phyloP scores from a whole-genome alignment of 208 protist genomes.

The Acanthamoeba divionensis region DNA sequence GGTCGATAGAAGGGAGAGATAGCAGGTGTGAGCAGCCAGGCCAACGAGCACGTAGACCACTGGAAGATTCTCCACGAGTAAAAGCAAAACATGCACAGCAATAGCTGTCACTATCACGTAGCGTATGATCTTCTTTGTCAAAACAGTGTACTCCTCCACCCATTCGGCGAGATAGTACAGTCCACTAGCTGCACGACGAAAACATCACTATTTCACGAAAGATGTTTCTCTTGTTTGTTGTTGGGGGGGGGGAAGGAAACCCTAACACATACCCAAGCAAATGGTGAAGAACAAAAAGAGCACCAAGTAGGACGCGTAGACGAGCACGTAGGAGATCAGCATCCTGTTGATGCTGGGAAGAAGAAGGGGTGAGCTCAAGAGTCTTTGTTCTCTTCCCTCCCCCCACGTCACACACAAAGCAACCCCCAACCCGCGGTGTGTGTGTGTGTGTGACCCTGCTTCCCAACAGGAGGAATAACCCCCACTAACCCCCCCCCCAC shows the following conservation, averaged over 20 bases:
- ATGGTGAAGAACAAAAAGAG: slow-evolving; percentile 2
- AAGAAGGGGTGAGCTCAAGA: no score
- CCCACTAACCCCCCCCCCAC: no score
- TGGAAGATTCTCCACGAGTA: slow-evolving; percentile 41
- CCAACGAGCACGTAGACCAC: neutral
- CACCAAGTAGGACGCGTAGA: neutral
- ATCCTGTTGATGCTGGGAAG: no score
- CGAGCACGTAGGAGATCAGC: slow-evolving; percentile 8
- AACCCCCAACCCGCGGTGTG: no score
- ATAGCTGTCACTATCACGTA: neutral
- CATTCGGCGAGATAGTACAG: slow-evolving; percentile 64
- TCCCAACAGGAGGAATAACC: no score
- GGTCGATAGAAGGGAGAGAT: slow-evolving; percentile 28
- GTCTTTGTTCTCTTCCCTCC: no score
- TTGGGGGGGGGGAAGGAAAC: neutral
- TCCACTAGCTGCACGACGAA: slow-evolving; percentile 34
- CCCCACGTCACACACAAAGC: no score
- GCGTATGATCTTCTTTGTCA: slow-evolving; percentile 53
- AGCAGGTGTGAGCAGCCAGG: slow-evolving; percentile 2
- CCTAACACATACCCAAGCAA: neutral
- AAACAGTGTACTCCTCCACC: slow-evolving; percentile 65
- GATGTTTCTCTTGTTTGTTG: neutral
- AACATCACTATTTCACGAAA: neutral
- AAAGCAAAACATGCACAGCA: slow-evolving; percentile 45
- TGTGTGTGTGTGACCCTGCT: no score